Conservation (phyloP, 2,329 filamentous ascomycete genomes). For the Verticillium longisporum region DNA sequence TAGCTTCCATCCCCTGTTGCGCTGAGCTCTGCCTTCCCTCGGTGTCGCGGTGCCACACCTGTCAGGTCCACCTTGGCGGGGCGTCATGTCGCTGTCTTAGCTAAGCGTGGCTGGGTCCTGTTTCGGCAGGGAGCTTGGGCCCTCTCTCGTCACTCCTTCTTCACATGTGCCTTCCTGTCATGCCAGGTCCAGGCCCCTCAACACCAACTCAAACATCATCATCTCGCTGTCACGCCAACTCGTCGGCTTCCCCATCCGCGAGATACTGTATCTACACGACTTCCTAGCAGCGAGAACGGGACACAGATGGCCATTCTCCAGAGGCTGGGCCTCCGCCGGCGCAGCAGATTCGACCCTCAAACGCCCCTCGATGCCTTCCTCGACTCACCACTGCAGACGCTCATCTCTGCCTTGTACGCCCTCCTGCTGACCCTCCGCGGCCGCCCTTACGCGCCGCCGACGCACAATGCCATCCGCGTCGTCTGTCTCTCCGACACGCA, state of each 20-base stretch:
- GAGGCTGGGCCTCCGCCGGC: conserved; percentile 39
- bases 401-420: conserved; percentile 57
- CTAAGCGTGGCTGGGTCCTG: not conserved
- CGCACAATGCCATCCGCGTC: conserved; percentile 56
- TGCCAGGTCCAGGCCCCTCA: not conserved
- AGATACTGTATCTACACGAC: not conserved
- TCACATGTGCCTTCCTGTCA: not conserved
- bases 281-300: too few species aligned
- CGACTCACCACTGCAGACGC: conserved; percentile 58
- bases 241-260: not conserved
- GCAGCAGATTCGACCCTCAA: conserved; percentile 38
- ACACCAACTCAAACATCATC: conserved; percentile 2
- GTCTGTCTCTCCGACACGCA: conserved; percentile 93
- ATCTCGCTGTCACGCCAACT: not conserved
- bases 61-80: not conserved
- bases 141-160: not conserved
- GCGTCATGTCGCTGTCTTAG: not conserved
- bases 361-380: conserved; percentile 58
- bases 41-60: not conserved
- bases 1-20: not conserved
- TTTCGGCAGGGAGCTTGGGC: not conserved
- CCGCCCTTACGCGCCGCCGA: conserved; percentile 51
- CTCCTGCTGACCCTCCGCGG: conserved; percentile 63
- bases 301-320: conserved; percentile 36
- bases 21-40: not conserved